These are phyloP conservation scores for Ogataea pini DNA, from an alignment of 805 yeast species.

Conservation along the genomic window DNA sequence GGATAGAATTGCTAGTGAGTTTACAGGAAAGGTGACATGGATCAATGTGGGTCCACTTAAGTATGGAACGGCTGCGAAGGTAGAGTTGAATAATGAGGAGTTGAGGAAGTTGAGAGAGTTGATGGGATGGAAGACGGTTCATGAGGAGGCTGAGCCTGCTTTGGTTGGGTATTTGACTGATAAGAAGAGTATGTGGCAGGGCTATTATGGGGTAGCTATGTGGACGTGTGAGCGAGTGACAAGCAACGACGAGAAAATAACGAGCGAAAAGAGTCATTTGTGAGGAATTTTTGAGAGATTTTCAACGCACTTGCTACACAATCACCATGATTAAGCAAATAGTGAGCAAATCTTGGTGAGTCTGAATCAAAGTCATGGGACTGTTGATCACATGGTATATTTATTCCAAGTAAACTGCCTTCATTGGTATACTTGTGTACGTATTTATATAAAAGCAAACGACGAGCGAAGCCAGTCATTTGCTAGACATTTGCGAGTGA, in stretches of 20 bases:
- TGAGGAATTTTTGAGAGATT: not conserved
- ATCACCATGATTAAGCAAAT: too few species aligned
- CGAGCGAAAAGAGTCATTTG: not conserved
- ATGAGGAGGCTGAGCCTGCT: conserved; percentile 36
- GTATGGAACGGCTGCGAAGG: conserved; percentile 82
- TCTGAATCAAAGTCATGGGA: too few species aligned
- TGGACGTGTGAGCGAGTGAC: conserved; percentile 44
- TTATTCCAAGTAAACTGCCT: too few species aligned
- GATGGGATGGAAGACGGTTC: conserved; percentile 64
- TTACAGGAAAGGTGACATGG: conserved; percentile 58
- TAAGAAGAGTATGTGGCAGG: conserved; percentile 68
- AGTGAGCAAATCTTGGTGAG: too few species aligned
- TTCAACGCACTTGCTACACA: too few species aligned
- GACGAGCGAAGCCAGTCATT: too few species aligned
- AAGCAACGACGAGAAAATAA: conserved; percentile 1
- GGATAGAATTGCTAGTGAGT: conserved; percentile 39
- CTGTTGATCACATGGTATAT: too few species aligned
- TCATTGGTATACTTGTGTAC: too few species aligned
- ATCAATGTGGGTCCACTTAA: conserved; percentile 90
- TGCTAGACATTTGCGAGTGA: too few species aligned
- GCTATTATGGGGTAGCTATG: conserved; percentile 67
- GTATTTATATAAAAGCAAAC: too few species aligned
- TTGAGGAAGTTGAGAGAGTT: conserved; percentile 48
- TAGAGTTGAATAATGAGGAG: conserved; percentile 76
- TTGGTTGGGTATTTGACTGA: conserved; percentile 70